These are phyloP conservation scores for Perilla frutescens DNA, from an alignment of 257 asterid genomes.

Conservation along the genomic window DNA sequence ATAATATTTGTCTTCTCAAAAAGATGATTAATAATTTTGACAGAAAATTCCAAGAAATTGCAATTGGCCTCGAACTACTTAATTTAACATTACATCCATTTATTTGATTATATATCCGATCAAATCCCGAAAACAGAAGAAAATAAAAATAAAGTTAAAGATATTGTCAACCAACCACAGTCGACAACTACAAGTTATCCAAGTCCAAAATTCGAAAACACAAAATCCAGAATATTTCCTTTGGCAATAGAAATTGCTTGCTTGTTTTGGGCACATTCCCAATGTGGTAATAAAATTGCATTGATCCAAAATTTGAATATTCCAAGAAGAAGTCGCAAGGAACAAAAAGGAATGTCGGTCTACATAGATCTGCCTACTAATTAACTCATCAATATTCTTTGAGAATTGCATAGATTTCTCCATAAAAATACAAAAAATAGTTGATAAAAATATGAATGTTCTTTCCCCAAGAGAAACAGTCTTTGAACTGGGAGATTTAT, in stretches of 20 bases:
- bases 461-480: slow-evolving; percentile 41
- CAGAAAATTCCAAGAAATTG: neutral
- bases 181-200: slow-evolving; percentile 30
- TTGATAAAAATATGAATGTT: neutral
- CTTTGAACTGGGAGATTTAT: slow-evolving; percentile 41
- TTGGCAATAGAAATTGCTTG: slow-evolving; percentile 35
- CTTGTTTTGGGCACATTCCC: slow-evolving; percentile 43
- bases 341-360: slow-evolving; percentile 80
- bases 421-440: neutral
- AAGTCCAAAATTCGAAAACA: slow-evolving; percentile 24
- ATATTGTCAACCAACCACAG: slow-evolving; percentile 20
- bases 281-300: slow-evolving; percentile 38
- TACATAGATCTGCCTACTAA: slow-evolving; percentile 32
- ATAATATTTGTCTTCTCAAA: too few relatives aligned
- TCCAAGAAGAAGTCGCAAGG: slow-evolving; percentile 48
- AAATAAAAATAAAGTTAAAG: neutral
- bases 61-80: neutral
- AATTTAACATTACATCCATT: neutral
- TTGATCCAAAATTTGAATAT: slow-evolving; percentile 32
- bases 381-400: neutral
- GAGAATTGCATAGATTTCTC: slow-evolving; percentile 14
- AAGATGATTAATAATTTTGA: too few relatives aligned
- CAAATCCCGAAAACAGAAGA: neutral
- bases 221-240: slow-evolving; percentile 30
- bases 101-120: neutral